phyloP scores from a whole-genome alignment of 2,329 filamentous ascomycete species.

The Helotiales sp. region DNA sequence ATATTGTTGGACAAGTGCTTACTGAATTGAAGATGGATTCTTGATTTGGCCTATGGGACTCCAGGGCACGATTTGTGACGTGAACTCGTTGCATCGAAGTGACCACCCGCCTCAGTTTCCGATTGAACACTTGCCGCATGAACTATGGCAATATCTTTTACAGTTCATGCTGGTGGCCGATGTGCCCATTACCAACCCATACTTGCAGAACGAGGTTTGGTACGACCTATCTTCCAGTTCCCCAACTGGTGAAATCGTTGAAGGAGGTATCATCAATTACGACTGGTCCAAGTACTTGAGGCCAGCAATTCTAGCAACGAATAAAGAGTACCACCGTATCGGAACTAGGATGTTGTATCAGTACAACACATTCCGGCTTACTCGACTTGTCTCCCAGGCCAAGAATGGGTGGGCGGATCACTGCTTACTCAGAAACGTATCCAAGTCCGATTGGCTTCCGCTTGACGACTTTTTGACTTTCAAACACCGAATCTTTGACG shows the following conservation, averaged over 20 bases:
- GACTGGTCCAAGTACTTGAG: constrained; percentile 6
- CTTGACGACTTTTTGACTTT: neutral
- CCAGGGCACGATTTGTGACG: neutral
- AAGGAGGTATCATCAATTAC: neutral
- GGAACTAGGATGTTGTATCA: neutral
- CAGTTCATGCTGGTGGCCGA: constrained; percentile 1
- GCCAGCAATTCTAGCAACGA: constrained; percentile 7
- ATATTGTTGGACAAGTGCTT: neutral
- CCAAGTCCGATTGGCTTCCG: too few relatives aligned
- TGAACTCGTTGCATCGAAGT: neutral
- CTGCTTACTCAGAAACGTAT: neutral
- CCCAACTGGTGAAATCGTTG: neutral
- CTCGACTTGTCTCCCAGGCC: neutral
- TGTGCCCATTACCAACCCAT: constrained; percentile 10
- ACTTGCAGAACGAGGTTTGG: neutral
- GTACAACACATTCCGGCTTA: constrained; percentile 9
- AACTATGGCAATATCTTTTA: neutral
- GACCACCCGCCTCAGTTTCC: neutral
- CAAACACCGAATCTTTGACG: neutral
- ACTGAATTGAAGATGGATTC: neutral
- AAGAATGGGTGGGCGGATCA: neutral
- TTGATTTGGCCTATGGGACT: neutral
- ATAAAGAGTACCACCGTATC: neutral
- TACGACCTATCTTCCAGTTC: neutral
- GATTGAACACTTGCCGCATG: neutral